Evolutionary conservation across 2,329 filamentous ascomycete species (phyloP).

Genomic region (Neodidymelliopsis sp.): DNA sequence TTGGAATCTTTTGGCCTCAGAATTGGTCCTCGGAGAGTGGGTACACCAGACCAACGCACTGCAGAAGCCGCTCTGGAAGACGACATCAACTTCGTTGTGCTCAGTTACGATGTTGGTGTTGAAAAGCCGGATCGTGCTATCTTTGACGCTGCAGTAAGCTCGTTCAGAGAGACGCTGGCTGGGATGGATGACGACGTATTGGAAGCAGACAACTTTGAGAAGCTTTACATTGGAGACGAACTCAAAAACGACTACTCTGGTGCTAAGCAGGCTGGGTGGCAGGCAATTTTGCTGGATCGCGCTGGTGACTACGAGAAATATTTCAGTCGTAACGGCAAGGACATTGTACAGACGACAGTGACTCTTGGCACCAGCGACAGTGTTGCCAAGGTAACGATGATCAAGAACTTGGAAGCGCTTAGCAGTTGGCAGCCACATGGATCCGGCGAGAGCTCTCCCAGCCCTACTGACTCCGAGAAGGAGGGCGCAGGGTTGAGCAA

Average conservation of each 20-base stretch:
- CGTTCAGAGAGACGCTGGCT: constrained; percentile 49
- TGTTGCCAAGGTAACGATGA: background rate
- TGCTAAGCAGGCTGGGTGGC: constrained; percentile 58
- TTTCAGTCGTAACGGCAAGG: constrained; percentile 1
- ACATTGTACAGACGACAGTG: background rate
- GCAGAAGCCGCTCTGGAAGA: constrained; percentile 31
- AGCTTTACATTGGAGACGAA: constrained; percentile 64
- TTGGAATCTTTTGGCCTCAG: constrained; percentile 62
- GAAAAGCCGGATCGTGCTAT: constrained; percentile 66
- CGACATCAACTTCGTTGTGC: constrained; percentile 65
- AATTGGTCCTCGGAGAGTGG: constrained; percentile 45
- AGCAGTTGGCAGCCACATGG: background rate
- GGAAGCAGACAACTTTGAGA: constrained; percentile 42
- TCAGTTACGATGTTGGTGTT: constrained; percentile 69
- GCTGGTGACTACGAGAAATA: constrained; percentile 10
- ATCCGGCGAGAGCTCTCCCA: too few species aligned
- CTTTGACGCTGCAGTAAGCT: constrained; percentile 61
- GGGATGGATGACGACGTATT: constrained; percentile 16
- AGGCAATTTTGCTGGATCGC: constrained; percentile 54
- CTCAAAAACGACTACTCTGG: constrained; percentile 60
- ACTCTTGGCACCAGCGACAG: background rate
- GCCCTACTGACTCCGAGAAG: background rate
- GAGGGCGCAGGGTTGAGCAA: background rate
- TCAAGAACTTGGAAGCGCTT: constrained; percentile 1
- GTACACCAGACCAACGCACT: constrained; percentile 14